phyloP scores from a whole-genome alignment of 2,329 filamentous ascomycete species.

The Exophiala spinifera region DNA sequence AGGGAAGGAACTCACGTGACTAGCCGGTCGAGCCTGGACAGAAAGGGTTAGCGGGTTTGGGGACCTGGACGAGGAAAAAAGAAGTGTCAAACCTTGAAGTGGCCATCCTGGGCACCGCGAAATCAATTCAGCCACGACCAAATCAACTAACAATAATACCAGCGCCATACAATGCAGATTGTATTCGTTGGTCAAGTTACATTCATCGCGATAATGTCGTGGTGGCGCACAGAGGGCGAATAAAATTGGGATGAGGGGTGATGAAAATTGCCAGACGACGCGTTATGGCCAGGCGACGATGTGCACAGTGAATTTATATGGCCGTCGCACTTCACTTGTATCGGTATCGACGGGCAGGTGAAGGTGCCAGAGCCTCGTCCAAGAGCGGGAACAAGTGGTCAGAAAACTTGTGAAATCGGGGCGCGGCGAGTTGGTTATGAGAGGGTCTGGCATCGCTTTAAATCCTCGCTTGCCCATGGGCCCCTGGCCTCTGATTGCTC shows the following conservation, averaged over 20 bases:
- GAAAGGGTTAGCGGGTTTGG: constrained; percentile 20
- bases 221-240: no score
- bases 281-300: no score
- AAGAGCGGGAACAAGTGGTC: not conserved
- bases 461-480: constrained; percentile 26
- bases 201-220: not conserved
- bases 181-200: no score
- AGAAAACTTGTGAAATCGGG: constrained; percentile 21
- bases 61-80: constrained; percentile 1
- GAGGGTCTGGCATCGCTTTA: constrained; percentile 24
- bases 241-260: no score
- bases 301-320: no score
- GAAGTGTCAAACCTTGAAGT: constrained; percentile 27
- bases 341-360: not conserved
- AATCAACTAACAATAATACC: constrained; percentile 1
- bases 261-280: no score
- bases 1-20: constrained; percentile 67
- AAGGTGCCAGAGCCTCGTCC: not conserved
- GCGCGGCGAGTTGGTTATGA: constrained; percentile 20
- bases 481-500: constrained; percentile 23
- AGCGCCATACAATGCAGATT: constrained; percentile 19
- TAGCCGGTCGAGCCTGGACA: constrained; percentile 71
- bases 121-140: constrained; percentile 5
- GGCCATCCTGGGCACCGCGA: constrained; percentile 18
- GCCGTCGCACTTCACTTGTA: no score